Evolutionary conservation across 2,329 filamentous ascomycete genomes (phyloP), one percentile per base, ranked within the genome.

Genomic region (Neofusicoccum laricinum): DNA sequence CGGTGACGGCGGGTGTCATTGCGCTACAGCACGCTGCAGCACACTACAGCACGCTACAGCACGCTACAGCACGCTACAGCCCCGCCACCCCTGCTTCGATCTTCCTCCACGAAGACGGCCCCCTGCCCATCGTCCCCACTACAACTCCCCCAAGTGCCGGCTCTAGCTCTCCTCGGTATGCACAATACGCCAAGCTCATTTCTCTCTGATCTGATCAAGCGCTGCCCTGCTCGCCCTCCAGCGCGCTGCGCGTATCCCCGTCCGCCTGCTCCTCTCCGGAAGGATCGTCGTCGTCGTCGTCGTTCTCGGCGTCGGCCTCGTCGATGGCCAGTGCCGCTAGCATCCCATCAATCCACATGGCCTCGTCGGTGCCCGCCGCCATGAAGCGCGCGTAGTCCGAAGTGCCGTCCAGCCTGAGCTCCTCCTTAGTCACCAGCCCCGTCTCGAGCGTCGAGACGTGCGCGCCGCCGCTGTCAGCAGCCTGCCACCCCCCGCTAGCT

Each of bases 401-500:
- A 2, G 57, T 25, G 10, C 34, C 19, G 38, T 49, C n/a, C 25
- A 17, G 55, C 2, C 34, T 62, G 11, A 63, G 21, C 10, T 68
- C 65, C 41, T 70, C 71, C 53, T 68, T 71, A 10, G 66, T 69
- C 30, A 73, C 11, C 49, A 75, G 40, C 46, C 70, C 71, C 43
- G 65, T 67, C 55, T 75, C 73, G 58, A 75, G 63, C 12, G 72
- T 71, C 1, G 71, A 73, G 30, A 71, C 21, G 51, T 67, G 71
- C 10, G 8, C 36, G 8, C 48, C 53, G 14, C 48, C 46, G 3
- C 30, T 21, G 45, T 50, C 36, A 40, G 6, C 51, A 53, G 34
- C 34, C 58, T 3, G 58, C 34, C 43, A 49, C 40, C 10, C 21
- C n/a, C n/a, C n/a, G n/a, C n/a, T n/a, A n/a, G n/a, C n/a, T n/a